Base-by-base conservation (phyloP, 139 green algal species). In the Coelastrella sp. region DNA sequence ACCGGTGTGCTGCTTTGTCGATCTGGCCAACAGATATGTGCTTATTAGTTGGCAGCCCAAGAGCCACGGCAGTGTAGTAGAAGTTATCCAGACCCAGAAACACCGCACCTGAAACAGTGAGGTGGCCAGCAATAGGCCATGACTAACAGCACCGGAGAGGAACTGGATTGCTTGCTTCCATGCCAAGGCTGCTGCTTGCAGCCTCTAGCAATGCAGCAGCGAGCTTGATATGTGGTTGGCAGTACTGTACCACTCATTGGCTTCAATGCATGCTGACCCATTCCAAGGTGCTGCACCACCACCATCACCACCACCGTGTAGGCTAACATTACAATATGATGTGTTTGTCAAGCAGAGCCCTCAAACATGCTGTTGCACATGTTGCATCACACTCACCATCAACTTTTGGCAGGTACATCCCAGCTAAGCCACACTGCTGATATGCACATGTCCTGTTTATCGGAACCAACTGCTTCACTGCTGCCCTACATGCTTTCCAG, bases 41-140 rank as follows among this genome's bases (percentile, higher is more conserved):
- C 23, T 41, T 69, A n/a, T 71, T 43, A 13, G 21, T 40, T 7
- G 59, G 30, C 17, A 84, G 41, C 38, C 60, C 78, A 0, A 84
- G 30, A 15, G 45, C 11, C n/a, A 13, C 23, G 13, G 78, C 37
- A 21, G 78, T 75, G 62, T 84, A 84, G 41, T 64, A 64, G 5
- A 84, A 21, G 78, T 84, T 84, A 27, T 84, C 78, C 1, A 84
- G 60, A 0, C 78, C 78, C 41, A 84, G 0, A 9, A 84, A 75
- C 43, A 48, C 25, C 23, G 40, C 40, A 38, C 75, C 75, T 82
- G 48, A 5, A 32, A 40, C 48, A 40, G 4, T 8, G 32, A 34
- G 1, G 35, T 21, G 17, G 8, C 45, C 45, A 53, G n/a, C n/a
- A n/a, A n/a, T n/a, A n/a, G n/a, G n/a, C n/a, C n/a, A n/a, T n/a